Percentiles rank a stretch among this genome's conserved stretches.
Evolutionary conservation across 768 basidiomycete genomes (phyloP).

Genomic region (Krasilnikovozyma curviuscula): DNA sequence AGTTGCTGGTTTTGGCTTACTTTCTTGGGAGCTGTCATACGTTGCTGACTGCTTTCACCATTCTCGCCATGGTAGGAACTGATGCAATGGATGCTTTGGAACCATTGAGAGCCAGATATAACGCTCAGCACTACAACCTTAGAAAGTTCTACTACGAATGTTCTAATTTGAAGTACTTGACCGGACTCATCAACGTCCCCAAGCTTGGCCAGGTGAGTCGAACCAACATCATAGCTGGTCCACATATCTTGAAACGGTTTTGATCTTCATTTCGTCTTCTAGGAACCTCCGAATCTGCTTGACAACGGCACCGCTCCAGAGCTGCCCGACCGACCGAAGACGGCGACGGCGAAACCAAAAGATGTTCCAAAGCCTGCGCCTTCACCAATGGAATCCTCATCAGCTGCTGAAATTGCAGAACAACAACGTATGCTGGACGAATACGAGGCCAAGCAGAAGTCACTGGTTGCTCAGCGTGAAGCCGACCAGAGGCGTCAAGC

Average conservation of each 20-base stretch:
- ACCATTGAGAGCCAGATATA: constrained; percentile 69
- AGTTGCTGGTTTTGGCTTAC: constrained; percentile 19
- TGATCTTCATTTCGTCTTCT: neutral
- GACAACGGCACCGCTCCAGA: constrained; percentile 61
- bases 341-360: constrained; percentile 25
- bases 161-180: constrained; percentile 92
- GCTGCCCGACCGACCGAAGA: constrained; percentile 61
- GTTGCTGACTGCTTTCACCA: neutral
- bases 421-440: constrained; percentile 87
- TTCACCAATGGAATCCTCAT: constrained; percentile 43
- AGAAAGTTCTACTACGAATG: constrained; percentile 99
- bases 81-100: constrained; percentile 74
- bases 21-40: neutral
- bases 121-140: constrained; percentile 74
- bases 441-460: constrained; percentile 88
- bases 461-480: constrained; percentile 59
- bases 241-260: neutral
- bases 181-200: constrained; percentile 92
- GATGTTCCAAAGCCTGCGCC: constrained; percentile 50
- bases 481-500: constrained; percentile 62
- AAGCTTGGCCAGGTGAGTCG: constrained; percentile 67
- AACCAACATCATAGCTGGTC: neutral
- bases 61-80: constrained; percentile 39
- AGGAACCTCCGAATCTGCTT: constrained; percentile 92
- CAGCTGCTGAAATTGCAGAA: constrained; percentile 55